Conservation (phyloP, 805 yeast genomes). For the Teunomyces lycoperdinae region DNA sequence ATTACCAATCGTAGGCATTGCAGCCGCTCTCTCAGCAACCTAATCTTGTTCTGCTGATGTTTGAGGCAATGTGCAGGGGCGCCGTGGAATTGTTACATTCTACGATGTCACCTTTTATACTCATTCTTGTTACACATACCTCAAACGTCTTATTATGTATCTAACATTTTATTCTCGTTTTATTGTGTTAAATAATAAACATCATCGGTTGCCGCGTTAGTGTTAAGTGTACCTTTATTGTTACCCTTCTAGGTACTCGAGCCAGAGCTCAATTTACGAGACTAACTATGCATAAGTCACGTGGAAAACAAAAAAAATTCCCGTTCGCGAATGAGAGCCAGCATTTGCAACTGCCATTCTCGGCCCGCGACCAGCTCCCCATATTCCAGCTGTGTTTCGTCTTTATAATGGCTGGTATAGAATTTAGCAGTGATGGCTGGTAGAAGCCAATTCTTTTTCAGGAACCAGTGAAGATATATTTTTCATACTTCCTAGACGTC, state of each 20-base stretch:
- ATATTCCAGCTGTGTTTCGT: not conserved
- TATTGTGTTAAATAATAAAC: not conserved
- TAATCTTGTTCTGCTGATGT: not conserved
- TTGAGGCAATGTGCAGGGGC: not conserved
- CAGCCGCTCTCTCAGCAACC: not conserved
- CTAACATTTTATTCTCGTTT: not conserved
- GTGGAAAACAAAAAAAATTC: conserved; percentile 1
- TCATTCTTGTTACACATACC: not conserved
- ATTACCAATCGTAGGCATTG: not conserved
- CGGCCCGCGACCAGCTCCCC: not conserved
- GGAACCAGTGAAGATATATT: not conserved
- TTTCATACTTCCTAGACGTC: not conserved
- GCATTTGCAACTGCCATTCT: conserved; percentile 3
- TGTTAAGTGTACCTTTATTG: not conserved
- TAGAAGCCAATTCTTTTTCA: not conserved
- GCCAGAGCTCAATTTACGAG: conserved; percentile 3
- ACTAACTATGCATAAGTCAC: conserved; percentile 4
- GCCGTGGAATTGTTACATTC: not conserved
- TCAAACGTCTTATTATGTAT: not conserved
- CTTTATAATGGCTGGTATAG: not conserved
- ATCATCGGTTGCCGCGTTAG: not conserved
- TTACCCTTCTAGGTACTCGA: not conserved
- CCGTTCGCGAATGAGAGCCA: not conserved
- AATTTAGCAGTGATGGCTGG: not conserved
- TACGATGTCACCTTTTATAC: not conserved